Base-by-base conservation (phyloP, 2,329 filamentous ascomycete genomes). In the Aspergillus sp. region DNA sequence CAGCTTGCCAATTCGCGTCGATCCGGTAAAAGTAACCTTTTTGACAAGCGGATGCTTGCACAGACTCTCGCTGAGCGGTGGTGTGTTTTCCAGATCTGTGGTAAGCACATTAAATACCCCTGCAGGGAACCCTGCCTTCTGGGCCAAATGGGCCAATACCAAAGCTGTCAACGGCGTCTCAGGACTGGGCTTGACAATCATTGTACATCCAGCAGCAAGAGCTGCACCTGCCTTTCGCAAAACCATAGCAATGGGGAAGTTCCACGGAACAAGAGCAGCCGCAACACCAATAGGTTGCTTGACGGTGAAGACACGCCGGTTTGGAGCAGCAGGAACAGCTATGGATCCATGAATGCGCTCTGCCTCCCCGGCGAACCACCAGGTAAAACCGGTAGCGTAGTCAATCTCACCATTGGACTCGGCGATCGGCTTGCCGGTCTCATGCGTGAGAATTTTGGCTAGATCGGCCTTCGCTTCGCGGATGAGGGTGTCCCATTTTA, bases 251-350 rank as follows among this genome's bases (percentile, higher is more conserved):
- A 88, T 79, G 0, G 86, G 86, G 62, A 89, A 90, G 66, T 90
- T 89, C 88, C 88, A 90, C 4, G 88, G 88, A 2, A 90, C 87
- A 15, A 91, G 75, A 0, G 87, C 88, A 0, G 82, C 87, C 0
- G 84, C 80, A 11, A 90, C 86, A 55, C 88, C 88, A 58, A 90
- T 81, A 0, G 88, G 88, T 72, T 90, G 88, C 77, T 93, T 93
- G 64, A 92, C 82, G 0, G 87, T 89, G 60, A 93, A 84, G 3
- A 87, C 80, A 12, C 89, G 80, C 6, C 89, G 79, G 33, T 85
- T 84, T 0, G 89, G 84, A 0, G 84, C 75, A 0, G 88, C 78
- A 0, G 86, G 81, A 0, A 80, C 78, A 46, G 84, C 82, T 4
- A 88, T 80, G 0, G 81, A 81, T 15, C 89, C 89, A 24, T 82